These are phyloP conservation scores for Chamaenerion angustifolium DNA, from an alignment of 345 rosid species.

Conservation along the genomic window DNA sequence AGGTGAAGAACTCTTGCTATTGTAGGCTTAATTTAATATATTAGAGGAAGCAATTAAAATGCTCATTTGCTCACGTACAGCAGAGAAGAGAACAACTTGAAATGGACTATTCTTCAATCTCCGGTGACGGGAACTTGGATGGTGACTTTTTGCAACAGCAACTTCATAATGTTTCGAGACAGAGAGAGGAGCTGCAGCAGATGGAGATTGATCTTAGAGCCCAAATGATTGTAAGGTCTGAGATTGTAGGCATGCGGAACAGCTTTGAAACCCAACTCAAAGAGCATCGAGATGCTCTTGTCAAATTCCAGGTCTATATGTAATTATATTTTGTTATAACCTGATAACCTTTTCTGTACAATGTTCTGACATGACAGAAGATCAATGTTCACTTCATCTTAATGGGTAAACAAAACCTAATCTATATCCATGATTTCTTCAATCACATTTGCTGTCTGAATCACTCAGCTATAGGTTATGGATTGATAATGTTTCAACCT, in stretches of 20 bases:
- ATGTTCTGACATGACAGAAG: no score
- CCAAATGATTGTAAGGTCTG: constrained; percentile 49
- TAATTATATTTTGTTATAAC: background rate
- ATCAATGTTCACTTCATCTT: no score
- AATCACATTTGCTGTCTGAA: no score
- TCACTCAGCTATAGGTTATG: no score
- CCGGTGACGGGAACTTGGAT: constrained; percentile 1
- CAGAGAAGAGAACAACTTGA: constrained; percentile 58
- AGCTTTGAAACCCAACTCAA: constrained; percentile 47
- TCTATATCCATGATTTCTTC: no score
- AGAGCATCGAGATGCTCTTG: constrained; percentile 49
- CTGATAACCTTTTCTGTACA: no score
- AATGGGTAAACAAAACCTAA: no score
- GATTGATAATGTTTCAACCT: no score
- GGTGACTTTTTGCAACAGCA: constrained; percentile 37
- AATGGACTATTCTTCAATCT: constrained; percentile 18
- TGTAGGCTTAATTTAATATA: background rate
- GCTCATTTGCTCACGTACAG: constrained; percentile 36
- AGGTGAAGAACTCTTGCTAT: constrained; percentile 32
- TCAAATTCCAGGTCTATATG: constrained; percentile 46
- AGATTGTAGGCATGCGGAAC: constrained; percentile 47
- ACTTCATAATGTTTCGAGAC: constrained; percentile 37
- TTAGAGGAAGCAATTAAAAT: constrained; percentile 10
- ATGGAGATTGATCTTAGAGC: constrained; percentile 76
- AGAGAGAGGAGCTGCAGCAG: constrained; percentile 65